phyloP scores from a whole-genome alignment of 1,284 basidiomycete species.

The Lentinus polychrous region DNA sequence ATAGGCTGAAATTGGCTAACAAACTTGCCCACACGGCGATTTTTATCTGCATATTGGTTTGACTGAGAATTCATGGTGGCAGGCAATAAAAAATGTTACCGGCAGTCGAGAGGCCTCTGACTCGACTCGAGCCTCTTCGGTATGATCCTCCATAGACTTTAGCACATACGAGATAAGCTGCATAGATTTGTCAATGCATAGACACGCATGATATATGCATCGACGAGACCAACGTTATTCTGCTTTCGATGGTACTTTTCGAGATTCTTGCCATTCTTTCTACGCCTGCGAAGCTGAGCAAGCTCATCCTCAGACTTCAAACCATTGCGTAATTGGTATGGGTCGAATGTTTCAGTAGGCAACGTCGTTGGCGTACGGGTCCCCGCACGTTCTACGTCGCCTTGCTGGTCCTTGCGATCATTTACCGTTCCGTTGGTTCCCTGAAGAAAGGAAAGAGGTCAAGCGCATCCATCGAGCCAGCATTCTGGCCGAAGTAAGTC shows the following conservation, averaged over 20 bases:
- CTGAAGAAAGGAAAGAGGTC: conserved; percentile 8
- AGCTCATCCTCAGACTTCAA: conserved; percentile 58
- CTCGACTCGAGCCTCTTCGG: conserved; percentile 61
- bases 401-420: conserved; percentile 13
- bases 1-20: conserved; percentile 66
- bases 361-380: conserved; percentile 3
- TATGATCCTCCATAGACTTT: conserved; percentile 86
- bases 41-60: conserved; percentile 52
- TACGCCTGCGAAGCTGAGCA: conserved; percentile 45
- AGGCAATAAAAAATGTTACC: conserved; percentile 32
- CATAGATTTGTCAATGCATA: neutral
- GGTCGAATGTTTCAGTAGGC: conserved; percentile 33
- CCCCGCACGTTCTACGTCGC: conserved; percentile 3
- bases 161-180: conserved; percentile 79
- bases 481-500: neutral
- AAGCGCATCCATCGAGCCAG: neutral
- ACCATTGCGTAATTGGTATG: conserved; percentile 52
- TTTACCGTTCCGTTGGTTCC: conserved; percentile 20
- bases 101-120: conserved; percentile 59
- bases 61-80: conserved; percentile 16
- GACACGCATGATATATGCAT: neutral
- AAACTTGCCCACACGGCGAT: conserved; percentile 86
- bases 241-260: conserved; percentile 76
- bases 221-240: conserved; percentile 56
- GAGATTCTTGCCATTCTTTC: conserved; percentile 51